phyloP scores from a whole-genome alignment of 768 basidiomycete species.

The Sporobolomyces pararoseus region DNA sequence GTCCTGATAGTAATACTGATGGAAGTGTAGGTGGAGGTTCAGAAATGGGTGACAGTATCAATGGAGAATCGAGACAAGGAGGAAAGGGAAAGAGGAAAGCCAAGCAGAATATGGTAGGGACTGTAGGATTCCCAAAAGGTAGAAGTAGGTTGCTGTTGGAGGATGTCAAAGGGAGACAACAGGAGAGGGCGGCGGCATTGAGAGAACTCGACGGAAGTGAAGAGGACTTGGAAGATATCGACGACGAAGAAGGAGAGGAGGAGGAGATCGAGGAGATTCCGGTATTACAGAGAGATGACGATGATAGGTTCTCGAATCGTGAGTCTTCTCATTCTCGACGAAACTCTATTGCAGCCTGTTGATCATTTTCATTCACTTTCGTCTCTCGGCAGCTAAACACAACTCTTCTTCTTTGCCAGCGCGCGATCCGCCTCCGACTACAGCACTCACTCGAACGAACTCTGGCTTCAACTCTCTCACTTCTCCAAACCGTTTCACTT shows the following conservation, averaged over 20 bases:
- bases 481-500: constrained; percentile 18
- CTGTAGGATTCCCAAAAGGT: constrained; percentile 36
- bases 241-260: constrained; percentile 43
- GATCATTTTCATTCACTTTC: neutral
- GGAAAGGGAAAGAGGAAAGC: neutral
- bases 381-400: constrained; percentile 19
- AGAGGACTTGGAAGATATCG: constrained; percentile 51
- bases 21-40: neutral
- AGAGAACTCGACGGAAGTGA: constrained; percentile 38
- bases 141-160: constrained; percentile 48
- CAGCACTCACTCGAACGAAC: neutral
- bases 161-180: constrained; percentile 53
- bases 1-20: constrained; percentile 1
- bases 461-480: constrained; percentile 34
- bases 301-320: constrained; percentile 34
- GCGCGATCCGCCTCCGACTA: neutral
- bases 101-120: constrained; percentile 11
- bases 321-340: neutral
- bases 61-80: neutral
- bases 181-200: constrained; percentile 29
- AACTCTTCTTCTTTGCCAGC: neutral
- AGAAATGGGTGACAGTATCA: neutral
- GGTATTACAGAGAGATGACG: constrained; percentile 2
- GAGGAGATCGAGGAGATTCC: constrained; percentile 47
- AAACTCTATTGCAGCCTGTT: neutral